These are phyloP conservation scores for Sporothrix sp. DNA, from an alignment of 2,329 filamentous ascomycete species.

Conservation along the genomic window DNA sequence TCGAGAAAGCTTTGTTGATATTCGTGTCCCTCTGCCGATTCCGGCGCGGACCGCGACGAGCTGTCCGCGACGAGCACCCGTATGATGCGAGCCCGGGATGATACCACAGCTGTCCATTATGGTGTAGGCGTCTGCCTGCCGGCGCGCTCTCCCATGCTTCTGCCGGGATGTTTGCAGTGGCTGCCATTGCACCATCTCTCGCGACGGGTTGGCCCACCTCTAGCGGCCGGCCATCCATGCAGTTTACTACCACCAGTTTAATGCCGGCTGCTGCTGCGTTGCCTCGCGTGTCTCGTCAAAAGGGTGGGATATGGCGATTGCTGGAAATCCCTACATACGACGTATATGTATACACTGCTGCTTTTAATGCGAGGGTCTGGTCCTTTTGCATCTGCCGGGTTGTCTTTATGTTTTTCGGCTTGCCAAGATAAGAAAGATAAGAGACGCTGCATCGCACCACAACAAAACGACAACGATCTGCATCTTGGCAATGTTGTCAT, in stretches of 20 bases:
- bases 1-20: neutral
- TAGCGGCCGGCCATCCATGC: neutral
- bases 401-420: no score
- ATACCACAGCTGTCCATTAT: conserved; percentile 2
- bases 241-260: no score
- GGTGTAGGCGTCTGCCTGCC: neutral
- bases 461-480: neutral
- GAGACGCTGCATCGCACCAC: neutral
- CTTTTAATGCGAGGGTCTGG: no score
- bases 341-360: no score
- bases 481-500: neutral
- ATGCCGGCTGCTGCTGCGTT: neutral
- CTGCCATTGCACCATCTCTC: conserved; percentile 1
- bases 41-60: no score
- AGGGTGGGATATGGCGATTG: neutral
- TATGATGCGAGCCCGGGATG: neutral
- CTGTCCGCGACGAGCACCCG: no score
- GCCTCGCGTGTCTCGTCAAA: neutral
- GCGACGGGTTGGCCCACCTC: neutral
- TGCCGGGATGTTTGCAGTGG: no score
- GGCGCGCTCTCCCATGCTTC: no score
- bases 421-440: no score
- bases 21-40: neutral
- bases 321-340: no score
- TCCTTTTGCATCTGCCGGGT: no score